Evolutionary conservation across 2,329 filamentous ascomycete genomes (phyloP), one percentile per base, ranked within the genome.

Genomic region (Parafenestella ontariensis): DNA sequence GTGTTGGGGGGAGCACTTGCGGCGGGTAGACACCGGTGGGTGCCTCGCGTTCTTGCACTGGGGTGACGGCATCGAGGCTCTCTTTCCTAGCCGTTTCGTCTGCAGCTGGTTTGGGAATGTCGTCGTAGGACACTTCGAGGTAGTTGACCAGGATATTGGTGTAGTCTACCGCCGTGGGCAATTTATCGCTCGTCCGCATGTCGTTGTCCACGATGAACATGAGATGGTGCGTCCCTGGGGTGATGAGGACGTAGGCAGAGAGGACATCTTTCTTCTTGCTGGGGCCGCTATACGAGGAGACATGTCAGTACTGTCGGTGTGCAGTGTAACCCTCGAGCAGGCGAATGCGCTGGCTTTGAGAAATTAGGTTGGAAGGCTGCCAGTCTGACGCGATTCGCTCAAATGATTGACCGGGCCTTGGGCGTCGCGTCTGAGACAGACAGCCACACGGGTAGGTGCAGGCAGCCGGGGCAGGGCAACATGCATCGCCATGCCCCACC

Each of bases 131-230:
- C 58, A 98, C 90, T 79, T 99, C 95, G 70, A 99, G 91, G 74
- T 98, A 99, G 78, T 99, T 99, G 77, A 99, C 94, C 17, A 99
- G 83, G 72, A 96, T 96, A 79, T 98, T 98, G 61, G 92, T 96
- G 75, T 96, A 97, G 75, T 99, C 95, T 54, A 99, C 95, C 1
- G 95, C 96, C 0, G 95, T 98, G 13, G 95, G 94, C 50, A 97
- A 82, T 61, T 90, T 87, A 56, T 90, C 87, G 15, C 92, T 95
- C 13, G 92, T 95, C 72, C 89, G 86, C 92, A 97, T 96, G 70
- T 94, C 89, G 54, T 90, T 91, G 77, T 98, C 94, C 46, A 97
- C 92, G 64, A 99, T 85, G 78, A 98, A 99, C 71, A 96, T 94
- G 69, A 99, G 84, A 79, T 99, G 95, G 74, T 99, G 94, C 5